Conservation (phyloP, 2,329 filamentous ascomycete species). For the Hypoxylon sp. region DNA sequence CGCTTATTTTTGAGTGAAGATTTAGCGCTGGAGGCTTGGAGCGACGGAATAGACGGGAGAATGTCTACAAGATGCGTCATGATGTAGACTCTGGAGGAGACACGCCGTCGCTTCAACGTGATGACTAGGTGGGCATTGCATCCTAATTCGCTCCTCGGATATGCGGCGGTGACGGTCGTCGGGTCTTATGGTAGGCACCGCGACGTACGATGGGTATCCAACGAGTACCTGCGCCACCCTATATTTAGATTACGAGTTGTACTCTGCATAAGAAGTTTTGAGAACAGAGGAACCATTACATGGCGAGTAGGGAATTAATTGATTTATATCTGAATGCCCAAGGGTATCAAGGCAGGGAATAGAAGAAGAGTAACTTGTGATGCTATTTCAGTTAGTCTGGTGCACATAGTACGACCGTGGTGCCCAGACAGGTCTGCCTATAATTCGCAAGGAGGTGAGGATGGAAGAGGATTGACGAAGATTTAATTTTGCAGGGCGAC, state of each 20-base stretch:
- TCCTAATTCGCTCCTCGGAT: constrained; percentile 22
- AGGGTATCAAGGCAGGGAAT: background rate
- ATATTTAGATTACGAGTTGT: background rate
- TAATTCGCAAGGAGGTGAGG: background rate
- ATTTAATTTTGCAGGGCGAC: background rate
- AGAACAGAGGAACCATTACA: constrained; percentile 2
- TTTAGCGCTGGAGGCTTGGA: constrained; percentile 29
- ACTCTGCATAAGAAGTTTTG: background rate
- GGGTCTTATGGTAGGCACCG: background rate
- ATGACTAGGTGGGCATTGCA: constrained; percentile 26
- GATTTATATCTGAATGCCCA: background rate
- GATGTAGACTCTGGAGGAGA: constrained; percentile 31
- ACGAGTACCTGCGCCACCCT: background rate
- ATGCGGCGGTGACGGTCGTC: constrained; percentile 8
- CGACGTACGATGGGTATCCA: background rate
- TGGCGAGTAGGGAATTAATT: background rate
- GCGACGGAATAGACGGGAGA: constrained; percentile 42
- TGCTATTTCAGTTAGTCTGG: background rate
- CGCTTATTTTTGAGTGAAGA: constrained; percentile 26
- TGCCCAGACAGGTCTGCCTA: background rate
- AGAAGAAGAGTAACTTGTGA: background rate
- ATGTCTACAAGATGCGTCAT: constrained; percentile 50
- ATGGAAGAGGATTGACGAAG: constrained; percentile 5
- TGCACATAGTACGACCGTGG: background rate
- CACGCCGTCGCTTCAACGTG: constrained; percentile 20